phyloP scores from a whole-genome alignment of 2,329 filamentous ascomycete species.

The Cadophora luteo-olivacea region DNA sequence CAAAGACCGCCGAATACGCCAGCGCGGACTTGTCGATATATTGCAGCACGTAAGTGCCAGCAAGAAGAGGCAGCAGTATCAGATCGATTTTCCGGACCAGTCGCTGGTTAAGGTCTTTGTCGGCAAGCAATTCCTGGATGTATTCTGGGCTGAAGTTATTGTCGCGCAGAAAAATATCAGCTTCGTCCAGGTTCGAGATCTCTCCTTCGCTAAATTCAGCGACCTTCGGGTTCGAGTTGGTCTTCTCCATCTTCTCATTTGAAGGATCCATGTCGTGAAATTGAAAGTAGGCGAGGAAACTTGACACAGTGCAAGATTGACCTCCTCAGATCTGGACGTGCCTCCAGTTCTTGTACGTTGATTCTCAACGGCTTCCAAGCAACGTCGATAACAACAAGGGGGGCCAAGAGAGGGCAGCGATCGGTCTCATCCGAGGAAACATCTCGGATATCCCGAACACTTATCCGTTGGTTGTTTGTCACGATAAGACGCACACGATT shows the following conservation, averaged over 20 bases:
- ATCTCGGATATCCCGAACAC: constrained; percentile 11
- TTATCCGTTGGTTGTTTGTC: constrained; percentile 2
- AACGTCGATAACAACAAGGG: neutral
- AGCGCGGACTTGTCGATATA: constrained; percentile 58
- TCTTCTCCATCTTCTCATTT: constrained; percentile 22
- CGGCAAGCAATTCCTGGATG: constrained; percentile 52
- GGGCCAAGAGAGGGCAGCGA: neutral
- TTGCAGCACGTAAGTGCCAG: constrained; percentile 57
- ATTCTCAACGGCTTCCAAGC: neutral
- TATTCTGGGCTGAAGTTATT: constrained; percentile 52
- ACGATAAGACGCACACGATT: constrained; percentile 10
- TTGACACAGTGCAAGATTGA: constrained; percentile 1
- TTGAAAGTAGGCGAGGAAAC: neutral
- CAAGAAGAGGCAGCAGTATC: constrained; percentile 57
- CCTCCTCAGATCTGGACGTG: neutral
- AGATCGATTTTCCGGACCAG: constrained; percentile 56
- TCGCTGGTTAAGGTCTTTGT: constrained; percentile 41
- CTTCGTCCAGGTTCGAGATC: constrained; percentile 52
- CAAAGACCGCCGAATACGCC: constrained; percentile 51
- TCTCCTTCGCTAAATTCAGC: constrained; percentile 21
- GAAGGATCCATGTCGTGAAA: constrained; percentile 1
- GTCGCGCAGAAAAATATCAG: constrained; percentile 55
- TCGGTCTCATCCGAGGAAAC: constrained; percentile 1
- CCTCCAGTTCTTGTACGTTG: constrained; percentile 1
- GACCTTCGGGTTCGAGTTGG: constrained; percentile 18